Evolutionary conservation across 2,329 filamentous ascomycete genomes (phyloP), one percentile per base, ranked within the genome.

Genomic region (Cladorrhinum sp.): DNA sequence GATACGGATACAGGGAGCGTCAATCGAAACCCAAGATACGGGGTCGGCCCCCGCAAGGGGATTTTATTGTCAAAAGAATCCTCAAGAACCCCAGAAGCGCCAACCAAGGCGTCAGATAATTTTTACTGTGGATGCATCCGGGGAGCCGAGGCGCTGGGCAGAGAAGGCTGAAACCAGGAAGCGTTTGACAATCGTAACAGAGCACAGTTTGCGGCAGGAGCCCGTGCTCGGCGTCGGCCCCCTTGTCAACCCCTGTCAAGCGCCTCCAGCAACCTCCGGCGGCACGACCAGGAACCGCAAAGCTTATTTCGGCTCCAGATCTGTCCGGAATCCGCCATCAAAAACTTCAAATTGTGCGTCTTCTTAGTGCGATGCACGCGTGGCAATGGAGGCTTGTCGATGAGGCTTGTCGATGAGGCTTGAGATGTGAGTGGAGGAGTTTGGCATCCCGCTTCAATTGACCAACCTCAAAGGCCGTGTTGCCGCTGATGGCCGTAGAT

Each of bases 141-240:
- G 49, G 50, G 24, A 59, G 49, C 36, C 60, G 59, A 63, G 62
- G 61, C 53, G 64, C 64, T 62, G 52, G 57, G 39, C 21, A 46
- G 49, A 62, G 49, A 58, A 53, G 36, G 56, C 51, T 67, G 67
- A 69, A 69, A 69, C 67, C 33, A 10, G 55, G 57, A 56, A 33
- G 23, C 53, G 67, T 69, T 67, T 67, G 66, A 67, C 51, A 63
- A 58, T 54, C 60, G 67, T 69, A 66, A 61, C 58, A 57, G 54
- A 57, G 42, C 39, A 20, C 54, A 67, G 62, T 46, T 57, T 65
- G 62, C 57, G 52, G 62, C 63, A 64, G 56, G 55, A 33, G 57
- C 52, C 62, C 50, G 56, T 61, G 62, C 56, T 48, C 55, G 36
- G 54, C 49, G 49, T 10, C 30, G 42, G 16, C 36, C 46, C 59